Conservation (phyloP, 768 basidiomycete genomes). For the Agaricus subrufescens region DNA sequence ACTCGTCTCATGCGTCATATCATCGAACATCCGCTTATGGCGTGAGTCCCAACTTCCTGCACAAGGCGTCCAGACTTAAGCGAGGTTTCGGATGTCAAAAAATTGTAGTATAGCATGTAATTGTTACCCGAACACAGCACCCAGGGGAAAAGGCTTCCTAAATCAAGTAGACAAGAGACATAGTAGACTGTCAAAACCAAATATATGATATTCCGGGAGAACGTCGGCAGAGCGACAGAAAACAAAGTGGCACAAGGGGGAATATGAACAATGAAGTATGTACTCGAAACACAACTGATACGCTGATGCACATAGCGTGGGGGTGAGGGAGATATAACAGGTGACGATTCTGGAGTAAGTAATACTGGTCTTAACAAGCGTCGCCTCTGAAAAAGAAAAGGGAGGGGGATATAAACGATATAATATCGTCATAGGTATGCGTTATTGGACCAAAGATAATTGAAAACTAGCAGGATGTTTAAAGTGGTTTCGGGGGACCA, state of each 20-base stretch:
- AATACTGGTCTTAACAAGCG: conserved; percentile 7
- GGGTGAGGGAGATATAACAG: conserved; percentile 9
- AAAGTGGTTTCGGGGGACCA: conserved; percentile 15
- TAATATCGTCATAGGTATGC: conserved; percentile 13
- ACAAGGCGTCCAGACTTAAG: no score
- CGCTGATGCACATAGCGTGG: not conserved
- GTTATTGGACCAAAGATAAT: conserved; percentile 2
- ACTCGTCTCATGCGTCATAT: conserved; percentile 16
- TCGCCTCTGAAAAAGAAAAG: conserved; percentile 2
- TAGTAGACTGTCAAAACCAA: not conserved
- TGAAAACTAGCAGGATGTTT: not conserved
- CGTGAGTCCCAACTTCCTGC: no score
- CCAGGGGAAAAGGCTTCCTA: conserved; percentile 5
- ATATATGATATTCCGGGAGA: conserved; percentile 7
- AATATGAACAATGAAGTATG: not conserved
- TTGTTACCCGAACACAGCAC: conserved; percentile 1
- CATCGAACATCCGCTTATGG: no score
- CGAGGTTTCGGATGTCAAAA: no score
- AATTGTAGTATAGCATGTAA: no score
- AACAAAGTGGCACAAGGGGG: conserved; percentile 2
- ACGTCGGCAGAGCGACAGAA: conserved; percentile 10
- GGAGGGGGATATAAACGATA: conserved; percentile 4
- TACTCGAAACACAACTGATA: conserved; percentile 1
- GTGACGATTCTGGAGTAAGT: conserved; percentile 10
- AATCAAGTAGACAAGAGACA: conserved; percentile 1